Evolutionary conservation across 169 alveolate species (phyloP).

Genomic region (Plasmodium reichenowi): DNA sequence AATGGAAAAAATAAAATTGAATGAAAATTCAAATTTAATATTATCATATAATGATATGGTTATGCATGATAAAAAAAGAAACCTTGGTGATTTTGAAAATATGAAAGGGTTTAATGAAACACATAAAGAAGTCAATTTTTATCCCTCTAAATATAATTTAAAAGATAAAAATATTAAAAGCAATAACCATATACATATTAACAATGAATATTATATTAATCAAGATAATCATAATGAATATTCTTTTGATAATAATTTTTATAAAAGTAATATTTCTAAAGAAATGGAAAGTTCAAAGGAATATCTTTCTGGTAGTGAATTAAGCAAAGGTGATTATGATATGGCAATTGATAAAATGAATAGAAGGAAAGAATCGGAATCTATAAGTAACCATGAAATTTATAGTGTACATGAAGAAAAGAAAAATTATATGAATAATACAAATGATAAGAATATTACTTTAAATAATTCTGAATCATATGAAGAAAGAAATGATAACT

Average conservation of each 20-base stretch:
- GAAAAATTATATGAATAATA: not conserved
- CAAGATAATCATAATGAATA: not conserved
- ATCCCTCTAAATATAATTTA: slow-evolving; percentile 2
- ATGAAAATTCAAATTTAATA: slow-evolving; percentile 32
- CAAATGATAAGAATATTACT: not conserved
- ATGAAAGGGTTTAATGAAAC: not conserved
- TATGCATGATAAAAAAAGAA: not conserved
- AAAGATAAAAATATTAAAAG: not conserved
- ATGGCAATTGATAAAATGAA: no score
- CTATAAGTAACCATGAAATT: not conserved
- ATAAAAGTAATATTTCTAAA: not conserved
- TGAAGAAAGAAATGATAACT: slow-evolving; percentile 7
- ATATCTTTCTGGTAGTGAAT: no score
- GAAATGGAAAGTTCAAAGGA: not conserved
- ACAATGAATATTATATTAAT: slow-evolving; percentile 1
- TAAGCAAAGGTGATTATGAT: no score
- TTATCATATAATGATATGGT: slow-evolving; percentile 14
- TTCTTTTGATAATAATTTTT: not conserved
- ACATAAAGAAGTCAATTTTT: not conserved
- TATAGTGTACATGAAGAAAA: not conserved
- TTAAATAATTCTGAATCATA: slow-evolving; percentile 6
- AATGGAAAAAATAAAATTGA: slow-evolving; percentile 10
- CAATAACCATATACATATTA: not conserved
- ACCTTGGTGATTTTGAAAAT: not conserved
- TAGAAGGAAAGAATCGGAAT: no score